Evolutionary conservation across 179 eudicot genomes (phyloP), one percentile per base, ranked within the genome.

Genomic region (Nepenthes alata): DNA sequence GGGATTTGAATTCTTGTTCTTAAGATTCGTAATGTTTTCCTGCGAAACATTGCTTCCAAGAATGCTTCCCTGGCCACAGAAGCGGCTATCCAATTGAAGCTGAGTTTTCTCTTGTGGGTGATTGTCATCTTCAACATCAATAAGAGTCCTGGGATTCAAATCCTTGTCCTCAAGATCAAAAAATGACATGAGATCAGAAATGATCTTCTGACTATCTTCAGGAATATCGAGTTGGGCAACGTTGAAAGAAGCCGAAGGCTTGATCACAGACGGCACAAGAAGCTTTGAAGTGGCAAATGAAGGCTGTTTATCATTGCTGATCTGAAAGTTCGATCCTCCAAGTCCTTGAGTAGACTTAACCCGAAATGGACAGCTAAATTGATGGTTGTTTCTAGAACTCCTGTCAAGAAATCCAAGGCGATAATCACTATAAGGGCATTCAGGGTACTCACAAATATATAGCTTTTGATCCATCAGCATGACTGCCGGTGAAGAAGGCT

Each of bases 351-450:
- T 39, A 10, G 77, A 35, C 51, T 47, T 50, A 54, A 39, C 59
- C 66, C 65, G 56, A 61, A 53, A 70, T 2, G 44, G 72, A 64
- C 80, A 77, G 63, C 37, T 73, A 53, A 66, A 3, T 50, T 77
- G 80, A 53, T 77, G 80, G 66, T 72, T 73, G 59, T 77, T 73
- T 36, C 77, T 70, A 1, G 56, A 72, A 39, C 59, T 73, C 70
- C 74, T 53, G 37, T 77, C 77, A 15, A 61, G 58, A 38, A 77
- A 77, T 12, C 72, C 80, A 13, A 77, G 72, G 47, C 69, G 69
- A 25, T 45, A 15, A 53, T 77, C 70, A 39, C 61, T 57, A 55
- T 73, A 73, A 4, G 72, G 80, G 67, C 77, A 77, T 7, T 70
- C 72, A 10, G 64, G 59, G 48, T 53, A 48, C 64, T 77, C 74